A percentile compares a stretch with the other conserved stretches of the same genome.
Evolutionary conservation across 148 eudicot genomes (phyloP).

Genomic region (Polygonum maritimum): DNA sequence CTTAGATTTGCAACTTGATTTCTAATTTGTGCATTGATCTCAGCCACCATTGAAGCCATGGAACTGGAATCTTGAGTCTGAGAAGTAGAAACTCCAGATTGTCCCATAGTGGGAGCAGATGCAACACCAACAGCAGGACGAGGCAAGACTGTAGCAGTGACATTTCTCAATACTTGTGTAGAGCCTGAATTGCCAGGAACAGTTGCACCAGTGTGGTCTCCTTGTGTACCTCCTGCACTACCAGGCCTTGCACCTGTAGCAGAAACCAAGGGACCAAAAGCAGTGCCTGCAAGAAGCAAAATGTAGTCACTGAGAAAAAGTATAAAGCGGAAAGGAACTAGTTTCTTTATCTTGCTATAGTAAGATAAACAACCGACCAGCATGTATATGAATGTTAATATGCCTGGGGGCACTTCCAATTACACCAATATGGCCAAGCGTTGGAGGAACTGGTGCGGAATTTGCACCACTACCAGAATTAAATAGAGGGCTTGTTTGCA

Average conservation of each 20-base stretch:
- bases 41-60: conserved; percentile 32
- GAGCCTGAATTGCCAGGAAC: conserved; percentile 40
- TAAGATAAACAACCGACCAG: conserved; percentile 42
- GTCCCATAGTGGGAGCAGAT: conserved; percentile 33
- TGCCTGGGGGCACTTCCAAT: conserved; percentile 61
- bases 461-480: conserved; percentile 30
- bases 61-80: conserved; percentile 36
- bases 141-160: conserved; percentile 45
- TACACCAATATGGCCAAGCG: conserved; percentile 53
- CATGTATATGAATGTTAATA: conserved; percentile 86
- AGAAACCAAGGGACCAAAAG: conserved; percentile 36
- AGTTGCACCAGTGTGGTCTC: conserved; percentile 32
- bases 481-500: conserved; percentile 70
- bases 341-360: neutral
- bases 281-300: conserved; percentile 26
- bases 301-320: neutral
- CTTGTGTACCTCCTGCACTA: conserved; percentile 47
- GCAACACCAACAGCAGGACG: conserved; percentile 28
- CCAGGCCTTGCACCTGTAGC: conserved; percentile 56
- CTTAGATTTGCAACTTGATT: conserved; percentile 29
- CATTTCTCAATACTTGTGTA: conserved; percentile 36
- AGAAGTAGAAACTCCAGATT: conserved; percentile 35
- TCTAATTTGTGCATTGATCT: conserved; percentile 44
- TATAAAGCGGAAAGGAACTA: neutral
- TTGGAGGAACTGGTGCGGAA: conserved; percentile 32